Evolutionary conservation across 306 rosid genomes (phyloP).

Genomic region (Inga laurina): DNA sequence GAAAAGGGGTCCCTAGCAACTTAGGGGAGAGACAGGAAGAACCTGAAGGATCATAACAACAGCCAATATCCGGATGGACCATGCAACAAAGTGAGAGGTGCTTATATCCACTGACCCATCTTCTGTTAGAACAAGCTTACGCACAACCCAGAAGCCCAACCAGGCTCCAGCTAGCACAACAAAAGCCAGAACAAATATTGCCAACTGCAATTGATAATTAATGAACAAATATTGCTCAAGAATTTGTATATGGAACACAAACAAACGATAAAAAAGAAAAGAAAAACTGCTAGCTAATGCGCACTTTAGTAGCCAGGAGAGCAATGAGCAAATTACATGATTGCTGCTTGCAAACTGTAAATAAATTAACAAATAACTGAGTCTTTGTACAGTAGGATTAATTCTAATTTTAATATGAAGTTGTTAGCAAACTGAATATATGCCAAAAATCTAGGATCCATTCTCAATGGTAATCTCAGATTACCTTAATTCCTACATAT

Average conservation of each 20-base stretch:
- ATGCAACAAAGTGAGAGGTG: constrained; percentile 75
- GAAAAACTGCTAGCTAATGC: neutral
- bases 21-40: constrained; percentile 2
- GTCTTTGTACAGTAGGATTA: neutral
- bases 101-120: constrained; percentile 80
- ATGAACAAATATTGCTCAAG: constrained; percentile 28
- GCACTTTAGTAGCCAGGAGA: neutral
- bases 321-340: neutral
- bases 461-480: neutral
- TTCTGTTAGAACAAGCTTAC: constrained; percentile 74
- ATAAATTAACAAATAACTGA: too few species aligned
- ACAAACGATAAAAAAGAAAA: neutral
- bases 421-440: neutral
- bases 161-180: constrained; percentile 82
- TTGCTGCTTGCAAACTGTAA: neutral
- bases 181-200: constrained; percentile 77
- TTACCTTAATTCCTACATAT: neutral
- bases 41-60: constrained; percentile 78
- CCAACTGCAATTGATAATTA: constrained; percentile 67
- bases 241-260: constrained; percentile 18
- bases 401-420: neutral
- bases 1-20: neutral
- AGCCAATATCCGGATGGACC: constrained; percentile 78
- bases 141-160: constrained; percentile 94
- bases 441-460: constrained; percentile 20